Conservation (phyloP, 2,329 filamentous ascomycete species). For the Alternaria atra region DNA sequence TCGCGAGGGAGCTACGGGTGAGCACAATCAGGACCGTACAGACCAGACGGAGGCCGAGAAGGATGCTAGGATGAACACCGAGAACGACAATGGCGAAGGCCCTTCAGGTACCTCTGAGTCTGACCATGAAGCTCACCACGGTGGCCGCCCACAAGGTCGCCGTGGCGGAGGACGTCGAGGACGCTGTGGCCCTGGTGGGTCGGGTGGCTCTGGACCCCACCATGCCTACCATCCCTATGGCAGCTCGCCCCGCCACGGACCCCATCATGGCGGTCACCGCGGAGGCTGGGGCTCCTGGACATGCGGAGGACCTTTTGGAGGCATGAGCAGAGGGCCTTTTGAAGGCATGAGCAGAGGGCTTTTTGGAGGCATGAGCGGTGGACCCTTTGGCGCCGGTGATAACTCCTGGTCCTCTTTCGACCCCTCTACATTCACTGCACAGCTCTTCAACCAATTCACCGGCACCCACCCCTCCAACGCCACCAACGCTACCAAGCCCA, state of each 20-base stretch:
- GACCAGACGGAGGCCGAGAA: slow-evolving; percentile 20
- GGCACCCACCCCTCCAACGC: slow-evolving; percentile 23
- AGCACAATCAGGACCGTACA: slow-evolving; percentile 11
- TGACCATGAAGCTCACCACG: slow-evolving; percentile 27
- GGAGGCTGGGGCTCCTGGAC: slow-evolving; percentile 41
- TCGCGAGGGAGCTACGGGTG: slow-evolving; percentile 21
- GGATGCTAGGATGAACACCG: slow-evolving; percentile 23
- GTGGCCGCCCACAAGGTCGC: slow-evolving; percentile 25
- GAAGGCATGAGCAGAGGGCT: slow-evolving; percentile 19
- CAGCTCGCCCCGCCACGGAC: slow-evolving; percentile 24
- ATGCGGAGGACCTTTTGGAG: slow-evolving; percentile 23
- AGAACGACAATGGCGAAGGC: slow-evolving; percentile 42
- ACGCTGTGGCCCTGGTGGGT: slow-evolving; percentile 34
- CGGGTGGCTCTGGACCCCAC: slow-evolving; percentile 26
- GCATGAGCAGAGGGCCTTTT: background rate
- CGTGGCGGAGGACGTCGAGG: slow-evolving; percentile 32
- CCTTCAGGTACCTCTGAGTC: slow-evolving; percentile 40
- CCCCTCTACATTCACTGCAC: slow-evolving; percentile 40
- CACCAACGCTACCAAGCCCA: slow-evolving; percentile 17
- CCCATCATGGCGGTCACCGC: slow-evolving; percentile 24
- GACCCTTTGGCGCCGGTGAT: slow-evolving; percentile 21
- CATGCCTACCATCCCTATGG: slow-evolving; percentile 20
- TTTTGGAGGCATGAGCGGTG: slow-evolving; percentile 19
- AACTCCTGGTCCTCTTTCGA: slow-evolving; percentile 28
- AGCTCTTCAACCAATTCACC: slow-evolving; percentile 49